Conservation (phyloP, 1,284 basidiomycete species). For the Pseudozyma thailandica region DNA sequence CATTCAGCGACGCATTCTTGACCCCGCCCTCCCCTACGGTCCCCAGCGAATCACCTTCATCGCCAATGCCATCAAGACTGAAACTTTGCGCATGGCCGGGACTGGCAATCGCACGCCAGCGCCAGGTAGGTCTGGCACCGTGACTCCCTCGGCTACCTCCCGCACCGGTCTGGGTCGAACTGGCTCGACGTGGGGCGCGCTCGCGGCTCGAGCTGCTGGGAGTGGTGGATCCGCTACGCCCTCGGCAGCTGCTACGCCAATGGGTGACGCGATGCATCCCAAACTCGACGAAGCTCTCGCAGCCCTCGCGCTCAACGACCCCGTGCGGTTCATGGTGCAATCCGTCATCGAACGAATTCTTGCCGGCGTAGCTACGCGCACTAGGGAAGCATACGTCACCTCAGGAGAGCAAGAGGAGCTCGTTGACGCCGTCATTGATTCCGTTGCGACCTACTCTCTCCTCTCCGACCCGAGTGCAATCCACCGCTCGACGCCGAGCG, state of each 20-base stretch:
- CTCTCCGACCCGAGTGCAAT: conserved; percentile 38
- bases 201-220: conserved; percentile 1
- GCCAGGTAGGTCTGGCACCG: conserved; percentile 19
- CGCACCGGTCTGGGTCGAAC: conserved; percentile 29
- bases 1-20: conserved; percentile 49
- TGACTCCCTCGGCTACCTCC: conserved; percentile 21
- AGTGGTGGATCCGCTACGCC: conserved; percentile 24
- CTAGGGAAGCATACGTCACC: conserved; percentile 33
- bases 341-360: conserved; percentile 44
- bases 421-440: conserved; percentile 55
- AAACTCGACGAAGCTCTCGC: conserved; percentile 34
- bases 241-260: conserved; percentile 48
- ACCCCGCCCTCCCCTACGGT: conserved; percentile 37
- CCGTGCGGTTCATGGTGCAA: conserved; percentile 54
- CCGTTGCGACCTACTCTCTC: conserved; percentile 54
- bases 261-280: conserved; percentile 35
- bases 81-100: conserved; percentile 38
- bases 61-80: conserved; percentile 43
- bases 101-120: conserved; percentile 13
- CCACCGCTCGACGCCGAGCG: conserved; percentile 35
- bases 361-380: conserved; percentile 19
- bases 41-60: conserved; percentile 43
- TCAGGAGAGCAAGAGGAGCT: conserved; percentile 46
- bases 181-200: conserved; percentile 18
- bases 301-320: conserved; percentile 42